Conservation (phyloP, 2,329 filamentous ascomycete species). For the Xylogone sp. region DNA sequence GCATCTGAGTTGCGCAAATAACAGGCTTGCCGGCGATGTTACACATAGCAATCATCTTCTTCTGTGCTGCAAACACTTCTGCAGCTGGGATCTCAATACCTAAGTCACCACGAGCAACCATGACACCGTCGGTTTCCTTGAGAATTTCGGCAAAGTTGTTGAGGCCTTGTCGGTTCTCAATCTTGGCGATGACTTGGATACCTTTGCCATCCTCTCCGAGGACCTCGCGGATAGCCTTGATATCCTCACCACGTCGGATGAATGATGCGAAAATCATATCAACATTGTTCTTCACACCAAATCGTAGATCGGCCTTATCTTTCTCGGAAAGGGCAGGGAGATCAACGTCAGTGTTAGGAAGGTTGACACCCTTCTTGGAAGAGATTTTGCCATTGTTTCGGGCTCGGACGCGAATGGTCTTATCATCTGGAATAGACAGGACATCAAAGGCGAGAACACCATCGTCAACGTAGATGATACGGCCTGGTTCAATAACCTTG, state of each 20-base stretch:
- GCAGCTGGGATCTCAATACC: conserved; percentile 98
- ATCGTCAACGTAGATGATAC: conserved; percentile 97
- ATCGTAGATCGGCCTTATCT: conserved; percentile 89
- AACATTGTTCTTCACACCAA: conserved; percentile 97
- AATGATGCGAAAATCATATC: conserved; percentile 99
- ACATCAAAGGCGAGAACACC: conserved; percentile 97
- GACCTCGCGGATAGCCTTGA: conserved; percentile 85
- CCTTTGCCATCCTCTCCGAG: conserved; percentile 89
- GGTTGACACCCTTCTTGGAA: conserved; percentile 98
- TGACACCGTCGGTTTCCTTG: conserved; percentile 94
- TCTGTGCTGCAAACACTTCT: conserved; percentile 98
- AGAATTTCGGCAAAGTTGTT: conserved; percentile 99
- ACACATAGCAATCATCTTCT: conserved; percentile 99
- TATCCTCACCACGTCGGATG: conserved; percentile 91
- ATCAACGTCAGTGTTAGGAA: conserved; percentile 97
- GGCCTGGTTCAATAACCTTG: conserved; percentile 88
- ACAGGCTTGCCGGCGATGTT: conserved; percentile 98
- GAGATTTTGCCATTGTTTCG: conserved; percentile 99
- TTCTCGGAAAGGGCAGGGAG: conserved; percentile 97
- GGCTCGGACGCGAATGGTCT: conserved; percentile 82
- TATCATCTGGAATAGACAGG: conserved; percentile 77
- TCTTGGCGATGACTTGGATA: conserved; percentile 99
- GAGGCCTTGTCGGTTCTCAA: conserved; percentile 98
- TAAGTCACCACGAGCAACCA: conserved; percentile 97
- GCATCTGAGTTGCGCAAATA: conserved; percentile 99